Evolutionary conservation across 1,284 basidiomycete species (phyloP), one percentile per base, ranked within the genome.

Genomic region (Earliella scabrosa): DNA sequence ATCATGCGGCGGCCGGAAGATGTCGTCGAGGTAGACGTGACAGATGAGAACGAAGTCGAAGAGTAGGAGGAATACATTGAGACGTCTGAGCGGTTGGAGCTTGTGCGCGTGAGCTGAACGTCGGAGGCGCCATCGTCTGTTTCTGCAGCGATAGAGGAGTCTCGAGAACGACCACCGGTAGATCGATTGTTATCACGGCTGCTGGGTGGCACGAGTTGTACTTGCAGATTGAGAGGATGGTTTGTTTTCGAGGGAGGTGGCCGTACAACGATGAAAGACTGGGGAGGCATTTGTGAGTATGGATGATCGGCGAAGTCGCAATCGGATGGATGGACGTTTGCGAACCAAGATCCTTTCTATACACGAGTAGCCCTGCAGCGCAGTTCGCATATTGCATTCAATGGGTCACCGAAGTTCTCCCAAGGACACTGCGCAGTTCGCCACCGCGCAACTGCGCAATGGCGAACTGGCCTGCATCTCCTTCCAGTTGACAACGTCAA

Each of bases 191-290:
- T 77, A 3, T 81, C 77, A 20, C 80, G 79, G 18, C 77, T 72
- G 55, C 82, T 78, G 0, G 88, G 87, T 13, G 90, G 90, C 9
- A 97, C 90, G 29, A 98, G 86, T 72, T 98, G 96, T 6, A 98
- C 88, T 71, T 98, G 96, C 1, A 98, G 81, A 71, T 97, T 97
- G 45, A 97, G 79, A 0, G 95, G 93, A 65, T 97, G 94, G 63
- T 91, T 92, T 18, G 86, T 82, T 69, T 88, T 88, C 14, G 88
- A 84, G 0, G 94, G 90, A 1, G 93, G 93, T 1, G 92, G 92
- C 48, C 92, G 84, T 43, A 94, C 92, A 65, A 93, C 84, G 57
- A 92, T 88, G 73, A 93, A 94, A 0, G 89, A 92, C 92, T 95
- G 67, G 9, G 58, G 31, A 38, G 24, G 49, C 40, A 45, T 52